phyloP scores from a whole-genome alignment of 2,329 filamentous ascomycete species.

The Ophidiomyces ophidiicola region DNA sequence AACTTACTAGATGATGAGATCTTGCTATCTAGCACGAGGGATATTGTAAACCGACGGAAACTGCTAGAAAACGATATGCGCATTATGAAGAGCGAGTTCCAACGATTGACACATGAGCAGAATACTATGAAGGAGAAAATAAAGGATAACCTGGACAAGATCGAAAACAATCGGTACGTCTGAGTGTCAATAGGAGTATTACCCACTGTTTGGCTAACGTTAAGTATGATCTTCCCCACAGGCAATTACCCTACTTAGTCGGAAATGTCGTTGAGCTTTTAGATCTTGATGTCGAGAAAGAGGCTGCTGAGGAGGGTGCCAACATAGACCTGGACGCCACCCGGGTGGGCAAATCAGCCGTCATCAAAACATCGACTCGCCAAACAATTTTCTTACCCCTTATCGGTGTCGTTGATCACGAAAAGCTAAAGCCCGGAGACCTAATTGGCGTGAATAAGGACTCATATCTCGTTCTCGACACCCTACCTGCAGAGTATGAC shows the following conservation, averaged over 20 bases:
- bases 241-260: constrained; percentile 94
- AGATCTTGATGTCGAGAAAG: constrained; percentile 88
- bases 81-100: constrained; percentile 97
- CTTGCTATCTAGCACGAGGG: constrained; percentile 79
- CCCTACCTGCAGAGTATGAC: constrained; percentile 92
- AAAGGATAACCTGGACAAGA: constrained; percentile 98
- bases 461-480: constrained; percentile 93
- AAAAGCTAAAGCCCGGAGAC: constrained; percentile 88
- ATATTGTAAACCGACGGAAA: constrained; percentile 81
- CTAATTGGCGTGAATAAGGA: constrained; percentile 99
- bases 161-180: constrained; percentile 86
- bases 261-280: constrained; percentile 96
- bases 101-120: constrained; percentile 90
- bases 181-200: constrained; percentile 2
- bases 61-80: constrained; percentile 93
- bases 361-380: constrained; percentile 97
- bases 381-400: constrained; percentile 98
- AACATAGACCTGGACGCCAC: constrained; percentile 98
- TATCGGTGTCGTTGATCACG: constrained; percentile 91
- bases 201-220: constrained; percentile 1
- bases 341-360: constrained; percentile 90
- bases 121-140: constrained; percentile 95
- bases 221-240: constrained; percentile 29
- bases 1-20: constrained; percentile 89
- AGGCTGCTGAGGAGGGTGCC: constrained; percentile 92